phyloP scores from a whole-genome alignment of 192 early-diverging fungal species.

The Chytriomyces confervae region DNA sequence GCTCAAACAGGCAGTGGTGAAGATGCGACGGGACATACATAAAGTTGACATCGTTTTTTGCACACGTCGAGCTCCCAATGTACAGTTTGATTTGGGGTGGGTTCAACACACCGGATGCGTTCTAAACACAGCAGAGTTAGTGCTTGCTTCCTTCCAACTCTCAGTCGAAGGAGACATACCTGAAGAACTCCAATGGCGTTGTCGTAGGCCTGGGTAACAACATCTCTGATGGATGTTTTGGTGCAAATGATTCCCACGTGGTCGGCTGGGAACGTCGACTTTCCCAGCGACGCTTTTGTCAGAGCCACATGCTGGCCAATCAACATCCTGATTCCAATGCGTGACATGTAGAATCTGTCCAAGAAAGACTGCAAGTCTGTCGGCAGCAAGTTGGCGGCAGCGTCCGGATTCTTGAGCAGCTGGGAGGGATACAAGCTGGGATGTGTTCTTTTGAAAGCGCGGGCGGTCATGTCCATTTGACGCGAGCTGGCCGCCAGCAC shows the following conservation, averaged over 20 bases:
- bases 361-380: constrained; percentile 86
- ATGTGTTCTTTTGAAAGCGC: constrained; percentile 29
- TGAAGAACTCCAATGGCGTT: constrained; percentile 89
- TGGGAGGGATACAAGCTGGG: constrained; percentile 55
- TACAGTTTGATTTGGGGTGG: not conserved
- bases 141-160: constrained; percentile 60
- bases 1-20: constrained; percentile 96
- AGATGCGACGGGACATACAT: constrained; percentile 95
- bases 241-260: constrained; percentile 95
- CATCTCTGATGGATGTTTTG: constrained; percentile 74
- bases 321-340: constrained; percentile 95
- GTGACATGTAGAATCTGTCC: constrained; percentile 94
- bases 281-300: constrained; percentile 27
- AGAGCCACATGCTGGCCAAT: constrained; percentile 70
- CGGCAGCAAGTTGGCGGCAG: constrained; percentile 41
- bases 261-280: constrained; percentile 43
- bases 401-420: not conserved
- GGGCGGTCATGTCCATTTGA: constrained; percentile 10
- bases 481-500: not conserved
- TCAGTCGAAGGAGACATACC: constrained; percentile 68
- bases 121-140: constrained; percentile 34
- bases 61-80: constrained; percentile 32
- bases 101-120: not conserved
- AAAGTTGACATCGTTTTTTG: constrained; percentile 74
- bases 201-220: constrained; percentile 83